A percentile compares a stretch with the other conserved stretches of the same genome.
Conservation (phyloP, 2,329 filamentous ascomycete genomes). For the Fusarium coffeatum region DNA sequence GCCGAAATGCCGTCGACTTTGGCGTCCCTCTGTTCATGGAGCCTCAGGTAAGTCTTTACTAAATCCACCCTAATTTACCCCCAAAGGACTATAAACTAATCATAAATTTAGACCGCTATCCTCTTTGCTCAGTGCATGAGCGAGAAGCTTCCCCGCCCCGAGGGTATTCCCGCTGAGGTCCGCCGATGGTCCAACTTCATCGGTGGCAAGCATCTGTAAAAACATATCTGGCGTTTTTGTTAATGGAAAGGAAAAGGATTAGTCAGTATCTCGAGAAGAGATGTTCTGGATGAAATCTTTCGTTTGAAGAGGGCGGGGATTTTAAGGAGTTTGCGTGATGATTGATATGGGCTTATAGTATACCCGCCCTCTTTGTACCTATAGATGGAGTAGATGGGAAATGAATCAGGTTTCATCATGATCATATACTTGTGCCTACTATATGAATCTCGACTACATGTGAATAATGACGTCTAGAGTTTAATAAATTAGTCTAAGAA, state of each 20-base stretch:
- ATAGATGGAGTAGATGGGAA: conserved; percentile 42
- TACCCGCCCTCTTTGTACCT: conserved; percentile 26
- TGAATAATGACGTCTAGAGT: neutral
- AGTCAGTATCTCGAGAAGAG: neutral
- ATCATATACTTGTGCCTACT: neutral
- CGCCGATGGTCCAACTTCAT: conserved; percentile 96
- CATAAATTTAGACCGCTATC: conserved; percentile 78
- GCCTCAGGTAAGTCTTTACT: conserved; percentile 78
- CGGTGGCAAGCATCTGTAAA: conserved; percentile 82
- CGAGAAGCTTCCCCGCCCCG: conserved; percentile 89
- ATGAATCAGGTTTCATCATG: conserved; percentile 24
- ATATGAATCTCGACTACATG: neutral
- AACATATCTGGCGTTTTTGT: conserved; percentile 41
- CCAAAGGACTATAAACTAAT: conserved; percentile 46
- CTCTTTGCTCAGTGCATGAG: conserved; percentile 98
- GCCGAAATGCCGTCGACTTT: conserved; percentile 97
- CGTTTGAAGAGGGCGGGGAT: conserved; percentile 11
- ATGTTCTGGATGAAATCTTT: conserved; percentile 18
- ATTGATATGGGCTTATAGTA: conserved; percentile 24
- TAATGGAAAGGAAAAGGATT: conserved; percentile 28
- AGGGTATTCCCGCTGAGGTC: conserved; percentile 92
- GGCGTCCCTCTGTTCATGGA: conserved; percentile 99
- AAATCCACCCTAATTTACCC: conserved; percentile 18
- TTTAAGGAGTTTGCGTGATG: conserved; percentile 25
- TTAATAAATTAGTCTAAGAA: neutral